phyloP scores from a whole-genome alignment of 352 stramenopile species.

The Phytophthora hibernalis region DNA sequence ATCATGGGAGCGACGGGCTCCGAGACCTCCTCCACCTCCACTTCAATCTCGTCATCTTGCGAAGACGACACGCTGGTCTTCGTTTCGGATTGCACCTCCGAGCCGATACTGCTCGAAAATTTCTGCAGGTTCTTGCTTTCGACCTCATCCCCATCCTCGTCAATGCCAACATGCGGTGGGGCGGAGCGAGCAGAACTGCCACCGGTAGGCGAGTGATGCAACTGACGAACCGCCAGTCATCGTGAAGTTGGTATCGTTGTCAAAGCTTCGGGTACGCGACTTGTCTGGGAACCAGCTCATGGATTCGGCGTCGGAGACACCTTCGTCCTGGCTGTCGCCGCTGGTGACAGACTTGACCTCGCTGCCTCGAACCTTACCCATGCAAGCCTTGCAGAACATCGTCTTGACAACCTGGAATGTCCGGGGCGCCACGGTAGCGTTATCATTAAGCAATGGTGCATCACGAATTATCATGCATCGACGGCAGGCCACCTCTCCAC shows the following conservation, averaged over 20 bases:
- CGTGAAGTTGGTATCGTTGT: constrained; percentile 24
- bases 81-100: constrained; percentile 37
- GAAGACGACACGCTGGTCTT: constrained; percentile 45
- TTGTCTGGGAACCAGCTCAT: constrained; percentile 34
- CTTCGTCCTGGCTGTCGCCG: constrained; percentile 45
- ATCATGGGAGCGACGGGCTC: constrained; percentile 33
- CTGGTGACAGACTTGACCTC: constrained; percentile 15
- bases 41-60: constrained; percentile 28
- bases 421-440: constrained; percentile 26
- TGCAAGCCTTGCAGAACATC: constrained; percentile 64
- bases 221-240: constrained; percentile 18
- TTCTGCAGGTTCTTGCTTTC: constrained; percentile 21
- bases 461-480: constrained; percentile 70
- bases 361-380: constrained; percentile 54
- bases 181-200: constrained; percentile 16
- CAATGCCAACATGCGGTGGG: constrained; percentile 4
- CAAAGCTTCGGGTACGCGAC: constrained; percentile 32
- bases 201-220: constrained; percentile 21
- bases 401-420: constrained; percentile 66
- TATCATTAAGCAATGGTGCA: constrained; percentile 42
- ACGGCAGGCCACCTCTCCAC: constrained; percentile 77
- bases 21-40: constrained; percentile 30
- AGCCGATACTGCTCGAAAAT: constrained; percentile 25
- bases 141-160: constrained; percentile 22
- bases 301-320: constrained; percentile 40